Evolutionary conservation across 768 basidiomycete genomes (phyloP), one percentile per base, ranked within the genome.

Genomic region (Pholiota molesta): DNA sequence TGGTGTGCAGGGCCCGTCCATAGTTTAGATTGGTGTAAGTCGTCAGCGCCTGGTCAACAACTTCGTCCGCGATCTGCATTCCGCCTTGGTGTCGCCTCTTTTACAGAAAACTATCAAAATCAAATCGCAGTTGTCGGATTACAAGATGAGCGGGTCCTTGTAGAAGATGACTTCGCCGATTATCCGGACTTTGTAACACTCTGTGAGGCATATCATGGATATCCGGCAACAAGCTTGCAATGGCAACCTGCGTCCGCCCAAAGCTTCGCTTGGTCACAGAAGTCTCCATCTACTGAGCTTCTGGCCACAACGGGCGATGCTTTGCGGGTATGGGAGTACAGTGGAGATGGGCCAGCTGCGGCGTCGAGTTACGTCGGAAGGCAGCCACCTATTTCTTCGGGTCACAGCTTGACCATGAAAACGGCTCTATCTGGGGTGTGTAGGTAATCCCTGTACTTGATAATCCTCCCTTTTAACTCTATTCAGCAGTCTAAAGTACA

Each of bases 261-360:
- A 31, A 82, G 79, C 47, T 84, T 86, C 71, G 73, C 79, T 45
- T 92, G 92, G 91, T 80, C 85, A 6, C 86, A 87, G 73, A 92
- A 89, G 73, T 80, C 83, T 4, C 75, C 81, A 8, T 76, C 78
- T 52, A 82, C 91, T 52, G 97, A 99, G 74, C 77, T 97, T 52
- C 80, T 99, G 9, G 97, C 97, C 11, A 97, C 95, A 6, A 97
- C 95, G 0, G 94, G 94, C 28, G 97, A 99, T 75, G 94, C 94
- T 52, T 74, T 99, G 69, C 82, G 95, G 66, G 85, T 99, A 55
- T 99, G 92, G 86, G 96, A 98, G 73, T 90, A 97, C 66, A 80
- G 83, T 52, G 85, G 83, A 63, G 93, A 94, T 68, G 86, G 77
- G 42, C 79, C 86, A 33, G 72, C 83, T 9, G 67, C 82, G 21